phyloP scores from a whole-genome alignment of 495 filamentous ascomycete species.

The Cetradonia linearis region DNA sequence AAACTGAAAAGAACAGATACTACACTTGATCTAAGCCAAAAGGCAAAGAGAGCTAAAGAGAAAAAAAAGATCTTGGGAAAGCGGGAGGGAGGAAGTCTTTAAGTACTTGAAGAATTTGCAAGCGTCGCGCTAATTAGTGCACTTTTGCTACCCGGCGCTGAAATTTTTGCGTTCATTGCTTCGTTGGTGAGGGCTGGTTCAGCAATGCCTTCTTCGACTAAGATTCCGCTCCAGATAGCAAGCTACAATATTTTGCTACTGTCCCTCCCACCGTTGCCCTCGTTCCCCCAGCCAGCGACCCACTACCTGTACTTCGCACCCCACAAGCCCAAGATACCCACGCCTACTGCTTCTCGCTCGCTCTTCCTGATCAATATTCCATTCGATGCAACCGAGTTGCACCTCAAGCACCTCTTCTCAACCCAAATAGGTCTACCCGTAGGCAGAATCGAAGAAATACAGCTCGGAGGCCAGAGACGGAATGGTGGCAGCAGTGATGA shows the following conservation, averaged over 20 bases:
- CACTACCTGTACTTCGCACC: conserved; percentile 83
- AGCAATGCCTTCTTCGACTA: conserved; percentile 11
- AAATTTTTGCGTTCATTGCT: background rate
- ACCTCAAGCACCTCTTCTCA: conserved; percentile 65
- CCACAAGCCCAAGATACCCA: conserved; percentile 68
- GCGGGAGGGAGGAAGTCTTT: background rate
- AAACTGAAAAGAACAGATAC: conserved; percentile 63
- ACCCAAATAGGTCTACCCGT: conserved; percentile 50
- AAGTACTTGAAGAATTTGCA: background rate
- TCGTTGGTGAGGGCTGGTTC: background rate
- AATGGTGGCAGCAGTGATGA: conserved; percentile 19
- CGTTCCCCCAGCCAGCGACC: conserved; percentile 46
- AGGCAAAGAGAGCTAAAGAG: conserved; percentile 36
- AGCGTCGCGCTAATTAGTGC: conserved; percentile 2
- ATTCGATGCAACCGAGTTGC: conserved; percentile 66
- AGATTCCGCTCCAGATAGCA: conserved; percentile 30
- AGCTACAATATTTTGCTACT: conserved; percentile 43
- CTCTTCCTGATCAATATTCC: conserved; percentile 85
- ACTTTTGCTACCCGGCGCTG: conserved; percentile 9
- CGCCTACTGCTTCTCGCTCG: conserved; percentile 58
- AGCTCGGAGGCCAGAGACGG: conserved; percentile 50
- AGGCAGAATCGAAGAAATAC: conserved; percentile 62
- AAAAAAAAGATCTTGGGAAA: conserved; percentile 4
- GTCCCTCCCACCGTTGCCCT: conserved; percentile 50
- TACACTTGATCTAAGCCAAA: conserved; percentile 97